Percentiles rank a stretch among this genome's conserved stretches.
phyloP scores from a whole-genome alignment of 2,329 filamentous ascomycete genomes.

The Atkinsonella texensis region DNA sequence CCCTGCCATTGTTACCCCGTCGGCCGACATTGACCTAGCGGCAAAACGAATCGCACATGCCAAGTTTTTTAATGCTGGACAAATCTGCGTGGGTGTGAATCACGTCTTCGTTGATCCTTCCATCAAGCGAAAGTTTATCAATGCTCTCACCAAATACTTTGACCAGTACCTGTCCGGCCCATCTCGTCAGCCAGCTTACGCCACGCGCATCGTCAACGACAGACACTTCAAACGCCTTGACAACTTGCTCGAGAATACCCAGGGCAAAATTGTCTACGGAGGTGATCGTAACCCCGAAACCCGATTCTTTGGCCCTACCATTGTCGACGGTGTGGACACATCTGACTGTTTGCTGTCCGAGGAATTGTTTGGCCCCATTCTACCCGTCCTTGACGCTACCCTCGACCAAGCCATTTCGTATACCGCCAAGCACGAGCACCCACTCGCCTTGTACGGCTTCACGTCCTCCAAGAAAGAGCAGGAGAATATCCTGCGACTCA shows the following conservation, averaged over 20 bases:
- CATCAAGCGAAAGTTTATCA: constrained; percentile 25
- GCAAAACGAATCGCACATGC: constrained; percentile 29
- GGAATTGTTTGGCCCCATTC: constrained; percentile 33
- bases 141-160: constrained; percentile 20
- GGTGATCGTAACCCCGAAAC: constrained; percentile 18
- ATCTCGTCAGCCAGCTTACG: constrained; percentile 4
- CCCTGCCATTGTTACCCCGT: constrained; percentile 29
- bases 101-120: constrained; percentile 31
- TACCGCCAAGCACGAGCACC: constrained; percentile 17
- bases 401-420: constrained; percentile 18
- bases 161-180: constrained; percentile 12
- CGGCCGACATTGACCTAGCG: constrained; percentile 28
- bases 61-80: constrained; percentile 31
- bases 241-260: constrained; percentile 21
- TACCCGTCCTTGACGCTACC: constrained; percentile 25
- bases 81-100: constrained; percentile 21
- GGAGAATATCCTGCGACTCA: constrained; percentile 15
- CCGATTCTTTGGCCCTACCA: constrained; percentile 23
- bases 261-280: constrained; percentile 25
- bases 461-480: constrained; percentile 23
- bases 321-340: constrained; percentile 24
- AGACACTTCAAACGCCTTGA: constrained; percentile 29
- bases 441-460: constrained; percentile 31
- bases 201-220: constrained; percentile 27
- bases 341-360: constrained; percentile 28